These are phyloP conservation scores for Fusarium sp. DNA, from an alignment of 2,329 filamentous ascomycete genomes.

Conservation along the genomic window DNA sequence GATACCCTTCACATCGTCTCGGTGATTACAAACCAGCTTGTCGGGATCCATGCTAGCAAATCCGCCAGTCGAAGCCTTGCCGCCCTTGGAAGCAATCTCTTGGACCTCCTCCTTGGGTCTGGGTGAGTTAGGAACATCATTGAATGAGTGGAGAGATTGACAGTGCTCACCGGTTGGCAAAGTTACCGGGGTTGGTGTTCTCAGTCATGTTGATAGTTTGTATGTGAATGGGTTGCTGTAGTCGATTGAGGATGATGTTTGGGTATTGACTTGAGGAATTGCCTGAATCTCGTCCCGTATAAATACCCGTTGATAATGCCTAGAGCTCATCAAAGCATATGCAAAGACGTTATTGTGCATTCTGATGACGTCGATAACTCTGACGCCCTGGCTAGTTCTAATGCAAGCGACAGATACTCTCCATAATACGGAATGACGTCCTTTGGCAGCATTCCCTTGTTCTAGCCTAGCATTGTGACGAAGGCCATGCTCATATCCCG, in stretches of 20 bases:
- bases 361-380: conserved; percentile 15
- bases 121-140: neutral
- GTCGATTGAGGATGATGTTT: neutral
- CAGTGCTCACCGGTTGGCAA: conserved; percentile 41
- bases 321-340: too few species aligned
- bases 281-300: neutral
- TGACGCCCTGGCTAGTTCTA: neutral
- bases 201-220: conserved; percentile 31
- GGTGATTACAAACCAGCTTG: conserved; percentile 51
- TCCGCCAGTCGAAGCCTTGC: conserved; percentile 51
- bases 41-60: conserved; percentile 57
- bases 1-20: conserved; percentile 29
- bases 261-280: fast-evolving
- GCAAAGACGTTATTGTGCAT: neutral
- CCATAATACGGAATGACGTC: conserved; percentile 11
- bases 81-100: conserved; percentile 56
- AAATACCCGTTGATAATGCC: neutral
- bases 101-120: conserved; percentile 58
- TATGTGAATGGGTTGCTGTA: neutral
- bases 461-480: neutral
- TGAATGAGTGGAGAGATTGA: too few species aligned
- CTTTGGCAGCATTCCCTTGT: neutral
- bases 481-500: neutral
- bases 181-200: conserved; percentile 45
- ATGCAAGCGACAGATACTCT: neutral